These are phyloP conservation scores for Bothia castanella DNA, from an alignment of 1,284 basidiomycete species.

Conservation along the genomic window DNA sequence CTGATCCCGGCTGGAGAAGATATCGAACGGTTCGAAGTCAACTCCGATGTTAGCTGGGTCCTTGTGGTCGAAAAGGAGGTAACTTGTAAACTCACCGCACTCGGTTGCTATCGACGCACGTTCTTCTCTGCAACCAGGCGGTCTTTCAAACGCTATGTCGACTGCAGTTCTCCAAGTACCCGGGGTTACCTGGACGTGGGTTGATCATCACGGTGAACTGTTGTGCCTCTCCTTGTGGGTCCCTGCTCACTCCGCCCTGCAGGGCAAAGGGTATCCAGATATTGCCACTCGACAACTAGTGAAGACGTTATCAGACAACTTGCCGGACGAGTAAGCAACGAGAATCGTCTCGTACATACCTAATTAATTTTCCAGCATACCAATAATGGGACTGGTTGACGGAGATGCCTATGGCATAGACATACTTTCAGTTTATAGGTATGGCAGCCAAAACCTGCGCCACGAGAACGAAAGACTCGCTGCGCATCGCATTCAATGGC, in stretches of 20 bases:
- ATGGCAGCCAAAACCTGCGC: slow-evolving; percentile 58
- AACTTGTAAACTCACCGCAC: background rate
- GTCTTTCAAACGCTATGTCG: slow-evolving; percentile 80
- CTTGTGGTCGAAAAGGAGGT: slow-evolving; percentile 92
- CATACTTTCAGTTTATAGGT: slow-evolving; percentile 82
- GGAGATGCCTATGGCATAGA: slow-evolving; percentile 87
- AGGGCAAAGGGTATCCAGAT: slow-evolving; percentile 96
- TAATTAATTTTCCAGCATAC: slow-evolving; percentile 46
- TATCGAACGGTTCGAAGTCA: slow-evolving; percentile 56
- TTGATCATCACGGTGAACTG: slow-evolving; percentile 63
- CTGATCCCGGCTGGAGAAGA: slow-evolving; percentile 76
- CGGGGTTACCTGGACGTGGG: slow-evolving; percentile 53
- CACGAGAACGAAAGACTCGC: slow-evolving; percentile 65
- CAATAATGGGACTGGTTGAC: slow-evolving; percentile 79
- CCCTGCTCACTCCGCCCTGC: slow-evolving; percentile 11
- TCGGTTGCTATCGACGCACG: background rate
- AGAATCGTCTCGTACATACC: slow-evolving; percentile 10
- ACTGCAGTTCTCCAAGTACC: slow-evolving; percentile 47
- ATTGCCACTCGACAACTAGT: slow-evolving; percentile 82
- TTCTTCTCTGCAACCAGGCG: slow-evolving; percentile 49
- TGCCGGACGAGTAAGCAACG: slow-evolving; percentile 46
- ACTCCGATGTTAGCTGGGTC: slow-evolving; percentile 63
- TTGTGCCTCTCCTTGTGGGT: background rate
- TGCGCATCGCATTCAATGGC: slow-evolving; percentile 67
- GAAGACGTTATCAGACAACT: slow-evolving; percentile 60